A percentile compares a stretch with the other conserved stretches of the same genome.
phyloP scores from a whole-genome alignment of 805 yeast genomes.

The Monosporozyma unispora region DNA sequence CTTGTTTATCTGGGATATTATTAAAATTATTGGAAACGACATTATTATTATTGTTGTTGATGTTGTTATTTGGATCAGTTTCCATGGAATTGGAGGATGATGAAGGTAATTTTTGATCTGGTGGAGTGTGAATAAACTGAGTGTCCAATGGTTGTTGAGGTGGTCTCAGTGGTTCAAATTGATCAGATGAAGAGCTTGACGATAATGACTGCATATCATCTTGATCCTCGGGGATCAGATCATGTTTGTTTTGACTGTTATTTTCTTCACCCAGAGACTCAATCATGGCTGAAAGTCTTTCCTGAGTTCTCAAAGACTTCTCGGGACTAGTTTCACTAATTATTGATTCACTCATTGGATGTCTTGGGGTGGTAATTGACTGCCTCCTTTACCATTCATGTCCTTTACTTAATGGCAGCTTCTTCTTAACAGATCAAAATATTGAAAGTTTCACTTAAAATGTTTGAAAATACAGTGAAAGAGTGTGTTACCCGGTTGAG shows the following conservation, averaged over 20 bases:
- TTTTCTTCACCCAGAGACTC: neutral
- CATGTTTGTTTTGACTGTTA: too few species aligned
- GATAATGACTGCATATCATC: neutral
- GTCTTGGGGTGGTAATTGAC: neutral
- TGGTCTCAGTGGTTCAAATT: slow-evolving; percentile 1
- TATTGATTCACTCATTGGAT: neutral
- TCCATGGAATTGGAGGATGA: neutral
- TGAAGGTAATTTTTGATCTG: neutral
- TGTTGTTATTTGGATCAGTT: neutral
- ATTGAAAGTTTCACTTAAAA: neutral
- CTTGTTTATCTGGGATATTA: neutral
- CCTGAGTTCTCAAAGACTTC: slow-evolving; percentile 3
- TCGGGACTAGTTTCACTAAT: neutral
- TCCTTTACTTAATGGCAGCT: neutral
- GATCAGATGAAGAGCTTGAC: neutral
- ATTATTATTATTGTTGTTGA: neutral
- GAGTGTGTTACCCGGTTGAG: neutral
- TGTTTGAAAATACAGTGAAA: neutral
- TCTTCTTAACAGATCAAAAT: neutral
- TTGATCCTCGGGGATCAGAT: neutral
- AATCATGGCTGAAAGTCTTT: slow-evolving; percentile 5
- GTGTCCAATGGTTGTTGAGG: neutral
- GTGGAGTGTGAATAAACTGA: neutral
- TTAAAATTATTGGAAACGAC: neutral
- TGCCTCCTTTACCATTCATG: neutral